Percentiles rank a stretch among this genome's conserved stretches.
phyloP scores from a whole-genome alignment of 2,329 filamentous ascomycete genomes.

The Aspergillus neoniger region DNA sequence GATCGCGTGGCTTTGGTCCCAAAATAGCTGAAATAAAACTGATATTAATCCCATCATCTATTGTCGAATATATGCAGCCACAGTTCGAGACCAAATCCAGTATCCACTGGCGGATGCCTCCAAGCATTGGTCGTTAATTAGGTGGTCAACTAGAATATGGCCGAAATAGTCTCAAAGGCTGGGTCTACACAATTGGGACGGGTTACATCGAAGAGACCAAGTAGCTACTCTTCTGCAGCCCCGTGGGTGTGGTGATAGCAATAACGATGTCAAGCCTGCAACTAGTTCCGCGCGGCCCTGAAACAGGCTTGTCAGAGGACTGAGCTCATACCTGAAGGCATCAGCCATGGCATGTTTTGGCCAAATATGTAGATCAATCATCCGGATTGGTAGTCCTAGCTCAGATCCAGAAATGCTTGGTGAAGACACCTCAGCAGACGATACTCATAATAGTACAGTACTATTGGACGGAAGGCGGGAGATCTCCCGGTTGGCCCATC shows the following conservation, averaged over 20 bases:
- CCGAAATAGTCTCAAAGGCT: too few species aligned
- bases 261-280: background rate
- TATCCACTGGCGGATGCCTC: background rate
- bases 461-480: slow-evolving; percentile 8
- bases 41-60: background rate
- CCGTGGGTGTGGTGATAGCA: background rate
- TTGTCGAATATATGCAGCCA: background rate
- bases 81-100: background rate
- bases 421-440: slow-evolving; percentile 1
- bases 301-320: slow-evolving; percentile 4
- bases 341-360: background rate
- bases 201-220: background rate
- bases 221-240: background rate
- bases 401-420: slow-evolving; percentile 13
- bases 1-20: background rate
- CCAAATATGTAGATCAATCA: slow-evolving; percentile 12
- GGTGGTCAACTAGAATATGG: background rate
- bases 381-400: slow-evolving; percentile 7
- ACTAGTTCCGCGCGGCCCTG: background rate
- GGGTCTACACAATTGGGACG: too few species aligned
- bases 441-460: background rate
- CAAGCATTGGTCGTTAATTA: background rate
- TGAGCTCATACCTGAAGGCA: slow-evolving; percentile 1
- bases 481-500: slow-evolving; percentile 10
- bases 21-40: background rate